These are phyloP conservation scores for Cercospora sp. DNA, from an alignment of 2,329 filamentous ascomycete genomes.

Conservation along the genomic window DNA sequence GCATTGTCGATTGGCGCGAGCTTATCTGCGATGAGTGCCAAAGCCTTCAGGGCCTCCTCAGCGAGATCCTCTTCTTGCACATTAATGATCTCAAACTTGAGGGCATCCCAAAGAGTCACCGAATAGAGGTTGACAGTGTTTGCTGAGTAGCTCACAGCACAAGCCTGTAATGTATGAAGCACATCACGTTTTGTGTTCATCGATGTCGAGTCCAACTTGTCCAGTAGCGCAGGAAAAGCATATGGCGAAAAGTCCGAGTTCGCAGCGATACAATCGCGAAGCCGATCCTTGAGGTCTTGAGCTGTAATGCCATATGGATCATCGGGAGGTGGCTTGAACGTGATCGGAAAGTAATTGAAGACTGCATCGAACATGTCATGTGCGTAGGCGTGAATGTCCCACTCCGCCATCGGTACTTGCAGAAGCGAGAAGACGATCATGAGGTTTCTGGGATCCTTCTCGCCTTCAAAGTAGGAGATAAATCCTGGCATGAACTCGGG, in stretches of 20 bases:
- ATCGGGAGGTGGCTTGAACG: slow-evolving; percentile 67
- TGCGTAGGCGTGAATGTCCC: slow-evolving; percentile 61
- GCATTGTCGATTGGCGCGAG: slow-evolving; percentile 54
- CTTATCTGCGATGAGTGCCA: slow-evolving; percentile 57
- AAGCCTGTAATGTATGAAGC: slow-evolving; percentile 62
- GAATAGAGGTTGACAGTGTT: slow-evolving; percentile 62
- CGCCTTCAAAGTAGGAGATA: slow-evolving; percentile 65
- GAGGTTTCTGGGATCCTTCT: slow-evolving; percentile 68
- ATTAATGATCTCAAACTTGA: slow-evolving; percentile 69
- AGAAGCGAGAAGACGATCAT: slow-evolving; percentile 70
- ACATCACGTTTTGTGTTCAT: slow-evolving; percentile 69
- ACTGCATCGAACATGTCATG: slow-evolving; percentile 67
- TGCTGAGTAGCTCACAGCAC: slow-evolving; percentile 59
- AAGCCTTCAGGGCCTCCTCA: slow-evolving; percentile 56
- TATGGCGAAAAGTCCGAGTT: slow-evolving; percentile 65
- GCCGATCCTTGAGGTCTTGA: slow-evolving; percentile 64
- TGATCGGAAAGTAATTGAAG: slow-evolving; percentile 73
- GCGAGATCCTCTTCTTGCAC: slow-evolving; percentile 66
- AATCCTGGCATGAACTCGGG: slow-evolving; percentile 60
- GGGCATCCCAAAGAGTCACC: slow-evolving; percentile 65
- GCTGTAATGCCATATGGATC: slow-evolving; percentile 70
- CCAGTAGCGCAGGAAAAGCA: slow-evolving; percentile 65
- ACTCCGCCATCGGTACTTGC: slow-evolving; percentile 67
- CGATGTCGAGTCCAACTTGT: slow-evolving; percentile 69
- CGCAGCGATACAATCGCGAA: slow-evolving; percentile 64